Conservation (phyloP, 1,284 basidiomycete genomes). For the Spongispora temasekensis region DNA sequence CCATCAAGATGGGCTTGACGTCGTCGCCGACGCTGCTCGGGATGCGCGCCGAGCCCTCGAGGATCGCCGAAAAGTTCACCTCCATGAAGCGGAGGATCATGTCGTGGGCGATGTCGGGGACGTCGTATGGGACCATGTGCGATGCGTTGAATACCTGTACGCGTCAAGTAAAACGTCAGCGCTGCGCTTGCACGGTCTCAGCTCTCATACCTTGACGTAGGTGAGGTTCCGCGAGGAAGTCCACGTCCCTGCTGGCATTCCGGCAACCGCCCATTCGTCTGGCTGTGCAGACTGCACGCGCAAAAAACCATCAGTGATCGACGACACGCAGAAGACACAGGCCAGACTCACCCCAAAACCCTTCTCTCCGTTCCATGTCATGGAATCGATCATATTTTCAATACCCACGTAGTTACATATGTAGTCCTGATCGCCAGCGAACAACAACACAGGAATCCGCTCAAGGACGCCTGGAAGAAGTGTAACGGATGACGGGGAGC, state of each 20-base stretch:
- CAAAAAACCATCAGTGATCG: slow-evolving; percentile 2
- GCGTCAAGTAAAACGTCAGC: background rate
- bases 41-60: slow-evolving; percentile 72
- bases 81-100: slow-evolving; percentile 98
- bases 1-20: slow-evolving; percentile 58
- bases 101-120: slow-evolving; percentile 88
- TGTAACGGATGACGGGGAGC: slow-evolving; percentile 72
- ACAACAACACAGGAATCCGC: slow-evolving; percentile 85
- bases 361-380: slow-evolving; percentile 85
- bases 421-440: slow-evolving; percentile 93
- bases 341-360: slow-evolving; percentile 75
- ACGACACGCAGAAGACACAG: background rate
- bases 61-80: slow-evolving; percentile 80
- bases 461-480: slow-evolving; percentile 81
- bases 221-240: slow-evolving; percentile 85
- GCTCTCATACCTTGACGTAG: slow-evolving; percentile 74
- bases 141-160: slow-evolving; percentile 82
- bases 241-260: slow-evolving; percentile 87
- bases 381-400: slow-evolving; percentile 79
- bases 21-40: slow-evolving; percentile 76
- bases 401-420: slow-evolving; percentile 96
- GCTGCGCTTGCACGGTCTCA: background rate
- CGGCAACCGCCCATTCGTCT: slow-evolving; percentile 81
- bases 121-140: slow-evolving; percentile 94
- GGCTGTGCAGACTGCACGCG: slow-evolving; percentile 66